Percentiles rank a stretch among this genome's conserved stretches.
Conservation (phyloP, 164 flowering plant genomes). For the Tetracentron sinense region DNA sequence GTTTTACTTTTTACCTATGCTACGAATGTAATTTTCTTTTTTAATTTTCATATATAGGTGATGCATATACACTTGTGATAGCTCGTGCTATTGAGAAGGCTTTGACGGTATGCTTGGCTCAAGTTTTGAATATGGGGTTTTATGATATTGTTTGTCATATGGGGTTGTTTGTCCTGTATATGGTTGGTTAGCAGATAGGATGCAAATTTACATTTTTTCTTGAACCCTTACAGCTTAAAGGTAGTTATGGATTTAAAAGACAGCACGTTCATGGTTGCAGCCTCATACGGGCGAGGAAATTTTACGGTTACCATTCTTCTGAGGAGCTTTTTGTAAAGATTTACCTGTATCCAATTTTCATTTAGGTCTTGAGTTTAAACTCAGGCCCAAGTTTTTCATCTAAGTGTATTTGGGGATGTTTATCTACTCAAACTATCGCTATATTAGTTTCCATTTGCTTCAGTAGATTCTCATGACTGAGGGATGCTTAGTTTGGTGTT, state of each 20-base stretch:
- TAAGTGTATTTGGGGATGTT: not conserved
- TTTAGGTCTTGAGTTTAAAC: not conserved
- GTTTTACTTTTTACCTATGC: not conserved
- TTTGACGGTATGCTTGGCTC: slow-evolving; percentile 51
- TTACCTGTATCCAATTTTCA: slow-evolving; percentile 73
- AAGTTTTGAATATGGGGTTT: slow-evolving; percentile 1
- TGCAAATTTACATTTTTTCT: slow-evolving; percentile 8
- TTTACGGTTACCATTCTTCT: slow-evolving; percentile 81
- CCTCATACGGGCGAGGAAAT: slow-evolving; percentile 68
- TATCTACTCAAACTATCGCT: not conserved
- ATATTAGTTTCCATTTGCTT: not conserved
- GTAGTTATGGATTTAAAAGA: slow-evolving; percentile 58
- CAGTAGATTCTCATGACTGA: not conserved
- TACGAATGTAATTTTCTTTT: not conserved
- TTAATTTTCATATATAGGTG: slow-evolving; percentile 33
- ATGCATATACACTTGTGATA: slow-evolving; percentile 34
- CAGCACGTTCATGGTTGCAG: slow-evolving; percentile 90
- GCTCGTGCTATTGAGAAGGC: slow-evolving; percentile 73
- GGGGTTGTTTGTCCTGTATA: not conserved
- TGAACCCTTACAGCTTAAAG: slow-evolving; percentile 51
- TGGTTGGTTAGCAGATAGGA: slow-evolving; percentile 1
- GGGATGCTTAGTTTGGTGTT: not conserved
- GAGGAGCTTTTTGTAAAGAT: slow-evolving; percentile 90
- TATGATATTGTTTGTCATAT: not conserved
- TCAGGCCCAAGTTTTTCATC: not conserved